phyloP scores from a whole-genome alignment of 352 stramenopile species.

The Phytophthora sp. region DNA sequence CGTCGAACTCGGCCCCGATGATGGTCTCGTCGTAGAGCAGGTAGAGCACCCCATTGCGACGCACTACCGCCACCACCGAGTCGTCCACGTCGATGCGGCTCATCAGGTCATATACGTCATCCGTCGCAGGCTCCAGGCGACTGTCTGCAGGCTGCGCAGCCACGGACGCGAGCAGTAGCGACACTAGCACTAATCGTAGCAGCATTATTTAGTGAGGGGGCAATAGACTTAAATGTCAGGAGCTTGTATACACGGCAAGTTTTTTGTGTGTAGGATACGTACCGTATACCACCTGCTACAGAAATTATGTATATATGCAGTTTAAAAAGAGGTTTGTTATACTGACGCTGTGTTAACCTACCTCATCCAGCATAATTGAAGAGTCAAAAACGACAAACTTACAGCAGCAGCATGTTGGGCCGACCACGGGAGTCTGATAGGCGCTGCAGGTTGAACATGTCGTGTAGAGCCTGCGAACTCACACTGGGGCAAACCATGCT shows the following conservation, averaged over 20 bases:
- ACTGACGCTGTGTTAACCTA: background rate
- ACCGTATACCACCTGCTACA: no score
- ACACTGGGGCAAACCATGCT: slow-evolving; percentile 21
- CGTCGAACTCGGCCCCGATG: slow-evolving; percentile 81
- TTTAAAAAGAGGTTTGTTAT: no score
- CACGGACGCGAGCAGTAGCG: slow-evolving; percentile 19
- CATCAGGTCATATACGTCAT: slow-evolving; percentile 34
- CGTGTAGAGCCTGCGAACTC: slow-evolving; percentile 30
- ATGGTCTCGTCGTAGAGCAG: slow-evolving; percentile 81
- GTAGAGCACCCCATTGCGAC: slow-evolving; percentile 56
- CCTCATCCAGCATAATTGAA: background rate
- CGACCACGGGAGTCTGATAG: slow-evolving; percentile 9
- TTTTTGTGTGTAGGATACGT: no score
- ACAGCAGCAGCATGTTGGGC: slow-evolving; percentile 17
- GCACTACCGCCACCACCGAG: slow-evolving; percentile 68
- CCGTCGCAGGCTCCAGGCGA: slow-evolving; percentile 7
- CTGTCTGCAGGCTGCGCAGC: slow-evolving; percentile 3
- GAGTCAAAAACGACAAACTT: slow-evolving; percentile 13
- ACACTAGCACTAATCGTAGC: slow-evolving; percentile 4
- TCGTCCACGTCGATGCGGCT: slow-evolving; percentile 45
- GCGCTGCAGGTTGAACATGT: slow-evolving; percentile 34
- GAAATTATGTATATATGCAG: no score
- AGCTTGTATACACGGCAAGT: no score
- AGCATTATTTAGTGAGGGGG: slow-evolving; percentile 7
- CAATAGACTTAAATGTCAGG: background rate